Base-by-base conservation (phyloP, 176 grass and related monocot genomes). In the Carex myosuroides region DNA sequence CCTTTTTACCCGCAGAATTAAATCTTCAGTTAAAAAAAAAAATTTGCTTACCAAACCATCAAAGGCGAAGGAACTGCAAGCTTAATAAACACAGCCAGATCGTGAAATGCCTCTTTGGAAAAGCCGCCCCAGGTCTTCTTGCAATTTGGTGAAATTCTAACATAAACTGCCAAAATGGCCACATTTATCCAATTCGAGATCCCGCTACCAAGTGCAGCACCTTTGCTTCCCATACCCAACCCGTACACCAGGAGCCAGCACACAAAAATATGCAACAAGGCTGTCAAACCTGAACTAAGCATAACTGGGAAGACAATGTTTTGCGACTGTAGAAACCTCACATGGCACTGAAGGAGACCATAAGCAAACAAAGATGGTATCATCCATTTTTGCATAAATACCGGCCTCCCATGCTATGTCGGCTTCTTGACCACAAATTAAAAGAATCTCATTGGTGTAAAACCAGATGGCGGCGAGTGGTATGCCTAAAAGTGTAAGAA, bases 161-260 rank as follows among this genome's bases (percentile, higher is more conserved):
- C 68, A 54, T 97, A 97, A 17, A 83, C 3, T 11, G 78, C 87
- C 69, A 94, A 32, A 32, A 94, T 68, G 5, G 64, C 10, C 1
- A 88, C 64, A 39, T 94, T 94, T 33, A 81, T 81, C 67, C 88
- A 87, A 71, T 91, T 88, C 0, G 92, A 91, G 57, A 97, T 78
- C 16, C 81, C 67, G 66, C 78, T 88, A 17, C 62, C 87, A 5
- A 92, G 46, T 3, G 94, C 94, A 64, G 94, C 94, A 33, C 94
- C 92, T 78, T 91, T 92, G 82, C 52, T 88, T 9, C 87, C 90
- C 52, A 97, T 79, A 8, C 90, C 92, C 52, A 87, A 84, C 67
- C 62, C 62, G 69, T 88, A 91, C 30, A 97, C 94, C 76, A 97
- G 72, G 13, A 94, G 4, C 94, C 94, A 97, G 68, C 94, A 97